phyloP scores from a whole-genome alignment of 306 rosid species.

The Quercus agrifolia region DNA sequence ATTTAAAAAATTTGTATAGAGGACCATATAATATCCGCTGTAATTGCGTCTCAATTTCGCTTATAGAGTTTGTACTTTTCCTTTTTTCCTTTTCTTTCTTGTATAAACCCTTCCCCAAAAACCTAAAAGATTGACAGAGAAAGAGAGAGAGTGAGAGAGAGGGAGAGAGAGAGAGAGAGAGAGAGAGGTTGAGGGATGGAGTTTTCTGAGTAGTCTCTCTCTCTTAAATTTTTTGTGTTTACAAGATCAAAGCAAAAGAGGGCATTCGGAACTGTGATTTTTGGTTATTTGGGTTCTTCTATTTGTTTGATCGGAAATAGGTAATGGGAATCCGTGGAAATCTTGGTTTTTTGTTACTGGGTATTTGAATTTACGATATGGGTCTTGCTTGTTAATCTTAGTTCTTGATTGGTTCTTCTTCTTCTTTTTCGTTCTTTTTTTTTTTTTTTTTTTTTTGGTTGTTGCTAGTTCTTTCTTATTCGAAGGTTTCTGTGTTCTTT shows the following conservation, averaged over 20 bases:
- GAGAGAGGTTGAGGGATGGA: constrained; percentile 28
- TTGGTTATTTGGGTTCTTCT: neutral
- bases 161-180: neutral
- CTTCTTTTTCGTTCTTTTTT: neutral
- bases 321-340: neutral
- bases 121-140: neutral
- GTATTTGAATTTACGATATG: constrained; percentile 7
- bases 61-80: constrained; percentile 2
- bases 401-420: constrained; percentile 34
- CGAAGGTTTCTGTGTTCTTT: neutral
- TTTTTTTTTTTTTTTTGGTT: neutral
- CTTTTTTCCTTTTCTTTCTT: neutral
- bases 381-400: neutral
- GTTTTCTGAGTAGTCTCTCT: constrained; percentile 30
- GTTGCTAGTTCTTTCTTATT: no score
- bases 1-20: constrained; percentile 25
- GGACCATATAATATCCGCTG: constrained; percentile 34
- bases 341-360: constrained; percentile 6
- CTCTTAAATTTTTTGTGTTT: constrained; percentile 4
- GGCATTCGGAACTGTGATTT: no score
- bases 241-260: neutral
- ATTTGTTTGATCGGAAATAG: constrained; percentile 5
- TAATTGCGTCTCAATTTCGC: constrained; percentile 26
- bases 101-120: constrained; percentile 1
- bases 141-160: neutral